Base-by-base conservation (phyloP, 441 rosid species). In the Populus hybrid region DNA sequence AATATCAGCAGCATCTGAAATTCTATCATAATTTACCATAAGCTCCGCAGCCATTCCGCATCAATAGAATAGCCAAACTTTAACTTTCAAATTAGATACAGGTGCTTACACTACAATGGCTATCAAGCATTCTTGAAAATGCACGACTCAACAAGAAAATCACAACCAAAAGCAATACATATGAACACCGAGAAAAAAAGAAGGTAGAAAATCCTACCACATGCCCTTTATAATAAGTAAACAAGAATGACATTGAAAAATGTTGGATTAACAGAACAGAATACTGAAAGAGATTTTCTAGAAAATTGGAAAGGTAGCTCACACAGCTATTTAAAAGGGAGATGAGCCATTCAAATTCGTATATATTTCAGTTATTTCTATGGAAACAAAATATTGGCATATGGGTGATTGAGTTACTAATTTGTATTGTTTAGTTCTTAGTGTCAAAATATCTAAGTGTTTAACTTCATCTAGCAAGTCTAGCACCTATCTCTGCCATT, bases 51-150 rank as follows among this genome's bases (percentile, higher is more conserved):
- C 12, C 20, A 57, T 32, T 16, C 26, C 57, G 64, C 14, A 75
- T 46, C 74, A 53, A 77, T 28, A 10, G 50, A 81, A 10, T 18
- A 59, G 50, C 26, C 32, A 74, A 74, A 38, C 57, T 24, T 24
- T 67, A 30, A 64, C 40, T 67, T 24, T 40, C 59, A 67, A 61
- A 35, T 10, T 71, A 36, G 21, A 64, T 57, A 23, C 12, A 42
- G 20, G 20, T 46, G 18, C 57, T 46, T 14, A 46, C 14, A 14
- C 57, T 3, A 1, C 6, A 3, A 46, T 14, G 16, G 57, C 20
- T 14, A 46, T 46, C 57, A 4, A 14, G 20, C 57, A 12, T 46
- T 46, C 57, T 46, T 12, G 57, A 12, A 42, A 42, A 28, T n/a
- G 66, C 34, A 5, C 3, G 0, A 35, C 32, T 69, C 20, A 32